Conservation (phyloP, 2,329 filamentous ascomycete species). For the Monosporascus cannonballus region DNA sequence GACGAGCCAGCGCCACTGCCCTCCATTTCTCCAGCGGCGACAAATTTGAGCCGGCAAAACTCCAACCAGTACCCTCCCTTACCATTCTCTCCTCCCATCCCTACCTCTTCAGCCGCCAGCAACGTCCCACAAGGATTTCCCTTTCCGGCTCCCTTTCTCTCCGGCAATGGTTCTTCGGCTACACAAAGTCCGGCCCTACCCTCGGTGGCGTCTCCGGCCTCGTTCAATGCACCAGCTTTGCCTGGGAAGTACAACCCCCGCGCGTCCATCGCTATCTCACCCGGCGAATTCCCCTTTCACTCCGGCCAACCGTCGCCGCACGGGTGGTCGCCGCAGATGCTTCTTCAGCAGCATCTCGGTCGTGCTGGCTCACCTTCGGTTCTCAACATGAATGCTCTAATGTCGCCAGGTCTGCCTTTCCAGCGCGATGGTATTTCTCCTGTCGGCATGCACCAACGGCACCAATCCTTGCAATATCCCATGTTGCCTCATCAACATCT, state of each 20-base stretch:
- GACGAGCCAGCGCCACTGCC: conserved; percentile 59
- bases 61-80: conserved; percentile 71
- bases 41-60: conserved; percentile 58
- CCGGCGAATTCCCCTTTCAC: conserved; percentile 61
- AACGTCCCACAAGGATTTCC: conserved; percentile 51
- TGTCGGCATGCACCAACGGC: conserved; percentile 46
- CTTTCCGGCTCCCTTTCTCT: conserved; percentile 54
- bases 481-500: conserved; percentile 52
- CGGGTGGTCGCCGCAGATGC: conserved; percentile 51
- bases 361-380: conserved; percentile 61
- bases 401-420: conserved; percentile 62
- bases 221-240: conserved; percentile 51
- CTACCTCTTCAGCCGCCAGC: conserved; percentile 71
- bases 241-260: conserved; percentile 60
- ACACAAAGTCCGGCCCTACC: conserved; percentile 57
- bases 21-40: conserved; percentile 61
- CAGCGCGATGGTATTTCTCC: conserved; percentile 44
- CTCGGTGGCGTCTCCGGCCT: conserved; percentile 66
- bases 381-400: conserved; percentile 45
- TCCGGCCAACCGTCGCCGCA: conserved; percentile 55
- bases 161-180: conserved; percentile 52
- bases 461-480: conserved; percentile 54
- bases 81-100: conserved; percentile 78
- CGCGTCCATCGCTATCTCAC: conserved; percentile 64
- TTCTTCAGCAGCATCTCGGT: conserved; percentile 44